Evolutionary conservation across 2,329 filamentous ascomycete species (phyloP).

Genomic region (Graphilbum sp.): DNA sequence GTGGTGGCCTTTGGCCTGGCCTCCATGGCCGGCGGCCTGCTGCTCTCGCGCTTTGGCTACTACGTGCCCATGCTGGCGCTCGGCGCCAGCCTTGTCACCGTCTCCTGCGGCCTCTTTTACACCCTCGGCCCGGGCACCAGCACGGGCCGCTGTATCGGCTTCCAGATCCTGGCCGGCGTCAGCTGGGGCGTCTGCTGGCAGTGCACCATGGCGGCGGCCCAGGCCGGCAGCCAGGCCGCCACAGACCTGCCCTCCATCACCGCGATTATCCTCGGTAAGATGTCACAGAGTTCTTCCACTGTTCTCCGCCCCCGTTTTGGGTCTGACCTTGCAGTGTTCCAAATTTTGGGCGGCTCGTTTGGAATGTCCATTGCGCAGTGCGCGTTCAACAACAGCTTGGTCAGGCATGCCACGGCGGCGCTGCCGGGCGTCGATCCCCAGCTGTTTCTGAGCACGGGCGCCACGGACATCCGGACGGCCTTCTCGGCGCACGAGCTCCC

Average conservation of each 20-base stretch:
- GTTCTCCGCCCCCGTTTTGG: conserved; percentile 6
- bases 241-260: conserved; percentile 22
- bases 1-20: conserved; percentile 21
- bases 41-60: conserved; percentile 18
- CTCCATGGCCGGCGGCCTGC: conserved; percentile 17
- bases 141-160: conserved; percentile 26
- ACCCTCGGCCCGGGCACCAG: conserved; percentile 18
- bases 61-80: conserved; percentile 21
- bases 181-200: conserved; percentile 28
- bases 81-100: conserved; percentile 17
- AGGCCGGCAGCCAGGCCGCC: conserved; percentile 15
- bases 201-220: conserved; percentile 24
- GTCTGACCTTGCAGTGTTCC: conserved; percentile 14
- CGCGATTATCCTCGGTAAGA: conserved; percentile 18
- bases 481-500: conserved; percentile 28
- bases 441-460: conserved; percentile 18
- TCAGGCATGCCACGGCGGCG: conserved; percentile 12
- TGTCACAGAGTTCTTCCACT: too few relatives aligned
- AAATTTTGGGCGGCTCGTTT: conserved; percentile 30
- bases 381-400: conserved; percentile 21
- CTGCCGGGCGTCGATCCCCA: conserved; percentile 6
- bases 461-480: conserved; percentile 31
- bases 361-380: conserved; percentile 26
- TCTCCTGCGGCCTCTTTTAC: conserved; percentile 22
- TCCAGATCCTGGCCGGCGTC: conserved; percentile 29